Evolutionary conservation across 108 stramenopile species (phyloP).

Genomic region (Cyclotella atomus): DNA sequence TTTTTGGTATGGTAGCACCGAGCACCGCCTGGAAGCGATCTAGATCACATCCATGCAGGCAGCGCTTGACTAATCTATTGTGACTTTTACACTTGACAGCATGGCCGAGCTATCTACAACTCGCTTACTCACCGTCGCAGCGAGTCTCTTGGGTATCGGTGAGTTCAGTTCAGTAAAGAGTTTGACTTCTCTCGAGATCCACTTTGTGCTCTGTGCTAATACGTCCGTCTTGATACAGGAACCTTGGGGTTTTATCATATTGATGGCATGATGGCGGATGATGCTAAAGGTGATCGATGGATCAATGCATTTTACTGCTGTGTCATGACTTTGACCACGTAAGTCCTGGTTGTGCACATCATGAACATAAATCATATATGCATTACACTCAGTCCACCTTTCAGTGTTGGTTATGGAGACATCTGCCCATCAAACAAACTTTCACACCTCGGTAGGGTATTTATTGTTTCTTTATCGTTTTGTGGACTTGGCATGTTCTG

Average conservation of each 20-base stretch:
- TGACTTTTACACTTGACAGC: no score
- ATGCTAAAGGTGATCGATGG: constrained; percentile 27
- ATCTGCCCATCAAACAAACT: constrained; percentile 56
- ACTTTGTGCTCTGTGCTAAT: no score
- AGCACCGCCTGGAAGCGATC: no score
- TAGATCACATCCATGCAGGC: no score
- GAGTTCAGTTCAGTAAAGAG: no score
- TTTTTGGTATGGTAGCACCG: no score
- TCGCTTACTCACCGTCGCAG: constrained; percentile 1
- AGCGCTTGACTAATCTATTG: neutral
- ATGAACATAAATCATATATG: neutral
- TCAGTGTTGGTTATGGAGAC: constrained; percentile 61
- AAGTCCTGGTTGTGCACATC: constrained; percentile 16
- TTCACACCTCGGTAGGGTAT: constrained; percentile 36
- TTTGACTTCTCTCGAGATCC: no score
- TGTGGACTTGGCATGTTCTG: constrained; percentile 64
- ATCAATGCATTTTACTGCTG: constrained; percentile 64
- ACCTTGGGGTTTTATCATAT: constrained; percentile 55
- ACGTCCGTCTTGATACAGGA: no score
- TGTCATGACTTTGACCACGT: constrained; percentile 66
- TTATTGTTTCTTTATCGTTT: constrained; percentile 49
- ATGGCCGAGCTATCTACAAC: neutral
- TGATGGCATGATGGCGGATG: constrained; percentile 48
- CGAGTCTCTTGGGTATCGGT: neutral
- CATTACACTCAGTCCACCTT: neutral